phyloP scores from a whole-genome alignment of 345 rosid species.

The Nephelium lappaceum region DNA sequence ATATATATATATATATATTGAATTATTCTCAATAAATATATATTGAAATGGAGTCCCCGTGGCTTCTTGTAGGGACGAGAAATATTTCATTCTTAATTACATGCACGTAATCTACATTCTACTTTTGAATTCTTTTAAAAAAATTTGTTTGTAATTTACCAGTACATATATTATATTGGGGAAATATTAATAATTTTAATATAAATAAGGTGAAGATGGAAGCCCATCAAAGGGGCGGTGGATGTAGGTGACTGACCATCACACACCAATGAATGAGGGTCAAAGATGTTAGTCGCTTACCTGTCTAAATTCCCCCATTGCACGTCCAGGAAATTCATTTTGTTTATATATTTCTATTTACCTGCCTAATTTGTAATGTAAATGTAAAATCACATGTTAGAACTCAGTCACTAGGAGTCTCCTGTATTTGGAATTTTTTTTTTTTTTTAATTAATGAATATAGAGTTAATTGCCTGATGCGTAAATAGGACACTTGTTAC shows the following conservation, averaged over 20 bases:
- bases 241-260: slow-evolving; percentile 31
- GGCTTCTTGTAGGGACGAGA: neutral
- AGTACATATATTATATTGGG: no score
- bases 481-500: neutral
- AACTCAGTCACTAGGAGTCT: neutral
- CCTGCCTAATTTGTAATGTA: neutral
- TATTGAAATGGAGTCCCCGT: neutral
- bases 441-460: no score
- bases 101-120: neutral
- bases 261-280: slow-evolving; percentile 6
- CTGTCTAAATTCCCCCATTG: slow-evolving; percentile 10
- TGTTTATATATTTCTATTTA: neutral
- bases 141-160: neutral
- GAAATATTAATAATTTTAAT: neutral
- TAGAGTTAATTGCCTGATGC: neutral
- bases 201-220: neutral
- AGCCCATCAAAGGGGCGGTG: slow-evolving; percentile 17
- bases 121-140: neutral
- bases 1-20: no score
- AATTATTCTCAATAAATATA: no score
- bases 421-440: neutral
- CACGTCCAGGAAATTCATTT: neutral
- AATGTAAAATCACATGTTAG: neutral
- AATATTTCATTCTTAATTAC: neutral
- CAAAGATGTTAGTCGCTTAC: slow-evolving; percentile 24